Conservation (phyloP, 768 basidiomycete genomes). For the Leccinellum albellum region DNA sequence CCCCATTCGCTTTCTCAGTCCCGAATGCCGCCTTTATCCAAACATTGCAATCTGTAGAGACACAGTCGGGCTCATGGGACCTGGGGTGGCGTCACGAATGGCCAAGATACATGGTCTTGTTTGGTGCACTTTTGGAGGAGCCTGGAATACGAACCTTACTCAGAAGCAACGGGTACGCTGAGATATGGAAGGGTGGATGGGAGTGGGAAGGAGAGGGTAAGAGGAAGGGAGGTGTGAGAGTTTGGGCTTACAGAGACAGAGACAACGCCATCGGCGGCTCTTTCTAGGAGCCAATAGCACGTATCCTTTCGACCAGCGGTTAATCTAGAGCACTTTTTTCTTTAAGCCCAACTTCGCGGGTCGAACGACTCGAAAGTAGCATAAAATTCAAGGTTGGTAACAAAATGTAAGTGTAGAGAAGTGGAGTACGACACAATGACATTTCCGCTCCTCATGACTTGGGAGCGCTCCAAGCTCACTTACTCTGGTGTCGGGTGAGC, state of each 20-base stretch:
- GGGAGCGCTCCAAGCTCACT: conserved; percentile 15
- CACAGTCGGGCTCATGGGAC: conserved; percentile 15
- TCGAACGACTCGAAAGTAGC: not conserved
- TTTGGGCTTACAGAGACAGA: conserved; percentile 47
- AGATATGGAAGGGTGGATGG: conserved; percentile 64
- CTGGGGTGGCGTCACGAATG: conserved; percentile 65
- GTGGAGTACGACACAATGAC: not conserved
- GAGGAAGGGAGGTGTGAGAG: conserved; percentile 63
- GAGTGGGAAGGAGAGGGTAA: conserved; percentile 67
- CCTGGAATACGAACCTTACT: conserved; percentile 48
- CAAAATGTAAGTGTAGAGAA: conserved; percentile 1
- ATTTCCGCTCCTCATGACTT: not conserved
- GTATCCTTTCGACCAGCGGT: not conserved
- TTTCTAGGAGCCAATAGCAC: not conserved
- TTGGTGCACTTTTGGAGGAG: conserved; percentile 68
- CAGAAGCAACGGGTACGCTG: conserved; percentile 53
- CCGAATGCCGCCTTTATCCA: conserved; percentile 38
- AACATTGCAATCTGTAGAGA: conserved; percentile 28
- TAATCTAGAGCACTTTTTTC: not conserved
- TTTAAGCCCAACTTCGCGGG: not conserved
- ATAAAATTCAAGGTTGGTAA: conserved; percentile 1
- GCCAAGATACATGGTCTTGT: conserved; percentile 81
- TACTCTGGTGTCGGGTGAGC: conserved; percentile 44
- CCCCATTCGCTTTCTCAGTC: conserved; percentile 49
- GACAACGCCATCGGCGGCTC: not conserved